phyloP scores from a whole-genome alignment of 2,329 filamentous ascomycete genomes.

The Aspergillaceae sp. region DNA sequence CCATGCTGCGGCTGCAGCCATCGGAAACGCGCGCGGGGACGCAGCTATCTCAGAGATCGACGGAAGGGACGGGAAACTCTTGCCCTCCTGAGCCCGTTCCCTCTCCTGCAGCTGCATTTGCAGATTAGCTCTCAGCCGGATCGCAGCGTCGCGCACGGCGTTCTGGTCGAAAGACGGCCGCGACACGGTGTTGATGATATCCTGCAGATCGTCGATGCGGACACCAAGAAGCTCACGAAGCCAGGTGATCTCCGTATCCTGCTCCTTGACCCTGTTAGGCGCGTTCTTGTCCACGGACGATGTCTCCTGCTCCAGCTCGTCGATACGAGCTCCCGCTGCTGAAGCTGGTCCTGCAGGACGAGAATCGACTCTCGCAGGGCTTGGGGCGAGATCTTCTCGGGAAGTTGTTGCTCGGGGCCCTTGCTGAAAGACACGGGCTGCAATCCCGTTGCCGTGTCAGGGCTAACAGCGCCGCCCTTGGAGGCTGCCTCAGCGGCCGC shows the following conservation, averaged over 20 bases:
- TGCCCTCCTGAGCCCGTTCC: conserved; percentile 66
- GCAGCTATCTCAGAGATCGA: conserved; percentile 67
- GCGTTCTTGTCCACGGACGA: conserved; percentile 66
- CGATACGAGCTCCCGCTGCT: conserved; percentile 85
- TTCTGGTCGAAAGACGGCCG: conserved; percentile 68
- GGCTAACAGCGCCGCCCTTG: conserved; percentile 34
- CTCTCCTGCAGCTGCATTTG: conserved; percentile 98
- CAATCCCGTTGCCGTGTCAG: conserved; percentile 36
- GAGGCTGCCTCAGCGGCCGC: conserved; percentile 70
- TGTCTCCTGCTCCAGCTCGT: conserved; percentile 69
- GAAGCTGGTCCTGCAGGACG: conserved; percentile 91
- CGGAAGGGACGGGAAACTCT: conserved; percentile 64
- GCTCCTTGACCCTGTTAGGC: conserved; percentile 74
- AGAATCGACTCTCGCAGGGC: conserved; percentile 92
- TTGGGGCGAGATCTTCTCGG: conserved; percentile 87
- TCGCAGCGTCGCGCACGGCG: conserved; percentile 78
- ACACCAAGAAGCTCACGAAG: conserved; percentile 87
- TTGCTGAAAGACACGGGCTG: conserved; percentile 40
- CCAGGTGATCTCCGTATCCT: conserved; percentile 91
- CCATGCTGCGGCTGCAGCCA: conserved; percentile 92
- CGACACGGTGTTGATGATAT: conserved; percentile 75
- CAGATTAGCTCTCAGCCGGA: conserved; percentile 84
- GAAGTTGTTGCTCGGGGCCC: conserved; percentile 40
- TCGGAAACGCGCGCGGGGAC: conserved; percentile 67
- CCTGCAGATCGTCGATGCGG: conserved; percentile 80